Conservation (phyloP, 106 monocot species). For the Chionographis japonica region DNA sequence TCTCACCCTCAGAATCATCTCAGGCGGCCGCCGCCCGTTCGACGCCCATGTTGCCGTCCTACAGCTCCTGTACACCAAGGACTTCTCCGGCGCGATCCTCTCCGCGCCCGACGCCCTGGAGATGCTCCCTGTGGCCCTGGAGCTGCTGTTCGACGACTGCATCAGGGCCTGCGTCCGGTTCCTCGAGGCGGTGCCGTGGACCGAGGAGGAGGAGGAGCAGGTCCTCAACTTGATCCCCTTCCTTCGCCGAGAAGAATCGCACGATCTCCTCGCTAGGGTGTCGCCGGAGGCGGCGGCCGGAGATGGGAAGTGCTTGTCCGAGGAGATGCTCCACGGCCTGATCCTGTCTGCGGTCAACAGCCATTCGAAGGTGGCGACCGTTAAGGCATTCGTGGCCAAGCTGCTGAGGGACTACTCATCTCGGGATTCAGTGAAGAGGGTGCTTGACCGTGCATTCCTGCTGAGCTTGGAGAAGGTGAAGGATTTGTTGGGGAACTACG, state of each 20-base stretch:
- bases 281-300: slow-evolving; percentile 7
- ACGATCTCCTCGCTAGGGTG: slow-evolving; percentile 55
- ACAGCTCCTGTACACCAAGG: slow-evolving; percentile 69
- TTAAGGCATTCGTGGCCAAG: slow-evolving; percentile 77
- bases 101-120: slow-evolving; percentile 71
- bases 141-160: slow-evolving; percentile 82
- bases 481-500: slow-evolving; percentile 67
- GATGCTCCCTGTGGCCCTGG: slow-evolving; percentile 65
- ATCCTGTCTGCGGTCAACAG: slow-evolving; percentile 55
- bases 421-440: slow-evolving; percentile 39
- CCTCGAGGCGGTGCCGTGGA: slow-evolving; percentile 92
- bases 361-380: slow-evolving; percentile 56
- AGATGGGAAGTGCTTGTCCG: slow-evolving; percentile 31
- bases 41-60: slow-evolving; percentile 66
- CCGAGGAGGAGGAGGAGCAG: slow-evolving; percentile 66
- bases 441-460: slow-evolving; percentile 60
- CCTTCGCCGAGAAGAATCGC: slow-evolving; percentile 48
- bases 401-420: slow-evolving; percentile 58
- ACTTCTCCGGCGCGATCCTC: slow-evolving; percentile 40
- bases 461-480: slow-evolving; percentile 53
- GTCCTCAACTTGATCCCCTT: slow-evolving; percentile 48
- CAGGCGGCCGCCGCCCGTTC: slow-evolving; percentile 30
- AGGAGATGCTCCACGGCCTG: slow-evolving; percentile 66
- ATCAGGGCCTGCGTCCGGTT: slow-evolving; percentile 61
- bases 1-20: slow-evolving; percentile 20